Conservation (phyloP, 139 green algal species). For the Dunaliella sp. region DNA sequence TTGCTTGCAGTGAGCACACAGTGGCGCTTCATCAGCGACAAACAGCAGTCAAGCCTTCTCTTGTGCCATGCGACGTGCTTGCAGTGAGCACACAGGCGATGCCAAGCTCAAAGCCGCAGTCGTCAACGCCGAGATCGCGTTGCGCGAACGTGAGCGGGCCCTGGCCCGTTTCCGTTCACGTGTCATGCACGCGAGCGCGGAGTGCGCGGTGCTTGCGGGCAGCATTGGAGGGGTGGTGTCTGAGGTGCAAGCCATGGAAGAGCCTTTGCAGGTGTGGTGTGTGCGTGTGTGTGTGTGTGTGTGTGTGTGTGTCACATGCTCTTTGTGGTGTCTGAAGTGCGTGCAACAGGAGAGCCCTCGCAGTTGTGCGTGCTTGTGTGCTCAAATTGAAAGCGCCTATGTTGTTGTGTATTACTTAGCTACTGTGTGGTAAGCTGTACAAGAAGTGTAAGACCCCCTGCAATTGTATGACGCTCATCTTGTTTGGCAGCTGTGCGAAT, state of each 20-base stretch:
- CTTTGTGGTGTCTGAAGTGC: too few species aligned
- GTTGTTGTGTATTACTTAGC: too few species aligned
- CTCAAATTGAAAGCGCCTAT: too few species aligned
- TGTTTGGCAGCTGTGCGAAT: too few species aligned
- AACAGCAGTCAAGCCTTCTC: too few species aligned
- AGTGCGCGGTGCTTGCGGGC: constrained; percentile 22
- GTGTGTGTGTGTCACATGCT: background rate
- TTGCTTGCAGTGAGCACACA: background rate
- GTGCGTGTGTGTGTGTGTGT: constrained; percentile 9
- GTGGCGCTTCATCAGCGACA: too few species aligned
- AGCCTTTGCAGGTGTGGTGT: constrained; percentile 20
- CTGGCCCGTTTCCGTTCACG: constrained; percentile 14
- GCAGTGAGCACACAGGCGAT: constrained; percentile 1
- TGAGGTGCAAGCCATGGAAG: constrained; percentile 22
- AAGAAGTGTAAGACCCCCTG: too few species aligned
- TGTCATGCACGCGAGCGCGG: constrained; percentile 5
- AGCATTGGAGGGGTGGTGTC: constrained; percentile 15
- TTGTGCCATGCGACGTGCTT: too few species aligned
- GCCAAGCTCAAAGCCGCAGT: constrained; percentile 16
- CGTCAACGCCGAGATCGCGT: constrained; percentile 14
- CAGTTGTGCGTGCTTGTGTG: too few species aligned
- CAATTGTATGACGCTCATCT: too few species aligned
- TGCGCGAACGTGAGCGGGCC: constrained; percentile 11
- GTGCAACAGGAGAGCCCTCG: too few species aligned
- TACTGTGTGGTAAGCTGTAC: too few species aligned